Evolutionary conservation across 208 protist species (phyloP).

Genomic region (Herpetomonas tarakana): DNA sequence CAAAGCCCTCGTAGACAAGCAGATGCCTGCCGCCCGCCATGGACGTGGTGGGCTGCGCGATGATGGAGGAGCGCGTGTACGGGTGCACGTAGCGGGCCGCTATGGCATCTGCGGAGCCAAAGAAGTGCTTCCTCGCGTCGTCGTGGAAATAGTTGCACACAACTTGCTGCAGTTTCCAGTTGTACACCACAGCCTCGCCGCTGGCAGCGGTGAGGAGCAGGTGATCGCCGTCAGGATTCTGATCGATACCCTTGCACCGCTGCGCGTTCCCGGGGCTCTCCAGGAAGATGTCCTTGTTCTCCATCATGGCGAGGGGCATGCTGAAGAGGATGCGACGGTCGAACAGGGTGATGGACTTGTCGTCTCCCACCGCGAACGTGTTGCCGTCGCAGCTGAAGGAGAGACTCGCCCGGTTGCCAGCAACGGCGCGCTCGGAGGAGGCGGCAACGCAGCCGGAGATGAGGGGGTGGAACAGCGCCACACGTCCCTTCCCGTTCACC

Average conservation of each 20-base stretch:
- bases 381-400: constrained; percentile 59
- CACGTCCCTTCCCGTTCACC: constrained; percentile 33
- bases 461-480: constrained; percentile 78
- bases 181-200: constrained; percentile 61
- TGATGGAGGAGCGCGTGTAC: constrained; percentile 19
- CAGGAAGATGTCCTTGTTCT: constrained; percentile 43
- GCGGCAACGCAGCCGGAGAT: constrained; percentile 72
- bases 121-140: constrained; percentile 49
- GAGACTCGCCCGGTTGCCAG: constrained; percentile 32
- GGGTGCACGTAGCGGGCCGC: constrained; percentile 62
- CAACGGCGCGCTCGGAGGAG: constrained; percentile 35
- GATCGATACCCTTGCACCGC: constrained; percentile 55
- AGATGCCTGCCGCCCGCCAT: constrained; percentile 67
- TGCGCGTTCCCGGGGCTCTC: constrained; percentile 17
- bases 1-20: constrained; percentile 51
- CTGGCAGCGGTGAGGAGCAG: constrained; percentile 60
- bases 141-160: constrained; percentile 60
- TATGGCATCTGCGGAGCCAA: constrained; percentile 53
- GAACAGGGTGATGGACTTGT: constrained; percentile 45
- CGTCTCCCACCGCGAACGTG: constrained; percentile 57
- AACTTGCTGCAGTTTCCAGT: constrained; percentile 18
- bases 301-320: constrained; percentile 19
- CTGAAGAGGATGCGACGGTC: constrained; percentile 59
- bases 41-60: constrained; percentile 59
- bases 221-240: constrained; percentile 27